Conservation (phyloP, 2,329 filamentous ascomycete species). For the Colletotrichum zoysiae region DNA sequence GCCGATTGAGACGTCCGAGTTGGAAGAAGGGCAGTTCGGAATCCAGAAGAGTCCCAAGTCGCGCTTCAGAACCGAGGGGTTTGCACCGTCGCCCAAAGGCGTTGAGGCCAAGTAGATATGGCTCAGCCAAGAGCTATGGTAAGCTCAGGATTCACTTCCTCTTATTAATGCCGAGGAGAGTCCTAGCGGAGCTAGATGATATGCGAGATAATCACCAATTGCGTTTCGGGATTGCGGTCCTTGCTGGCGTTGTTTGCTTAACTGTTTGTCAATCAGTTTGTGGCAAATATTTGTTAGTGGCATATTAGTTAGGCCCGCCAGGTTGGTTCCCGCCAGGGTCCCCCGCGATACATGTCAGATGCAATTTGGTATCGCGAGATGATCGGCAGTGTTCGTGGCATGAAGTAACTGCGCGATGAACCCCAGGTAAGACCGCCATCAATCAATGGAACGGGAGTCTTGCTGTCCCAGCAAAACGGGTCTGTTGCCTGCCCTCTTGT, state of each 20-base stretch:
- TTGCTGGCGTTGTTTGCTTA: conserved; percentile 17
- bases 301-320: conserved; percentile 7
- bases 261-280: conserved; percentile 16
- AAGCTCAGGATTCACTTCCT: not conserved
- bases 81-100: not conserved
- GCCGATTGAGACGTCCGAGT: conserved; percentile 11
- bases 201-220: not conserved
- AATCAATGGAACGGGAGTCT: not conserved
- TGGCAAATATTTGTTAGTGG: conserved; percentile 8
- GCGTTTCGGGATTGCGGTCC: not conserved
- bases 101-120: not conserved
- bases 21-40: conserved; percentile 4
- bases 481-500: not conserved
- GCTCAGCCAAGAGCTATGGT: not conserved
- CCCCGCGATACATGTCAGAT: conserved; percentile 8
- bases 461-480: not conserved
- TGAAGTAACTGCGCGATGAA: not conserved
- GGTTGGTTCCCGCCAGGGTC: conserved; percentile 7
- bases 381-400: conserved; percentile 1
- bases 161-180: not conserved
- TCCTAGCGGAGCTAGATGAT: not conserved
- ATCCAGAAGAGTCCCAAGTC: not conserved
- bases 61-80: not conserved
- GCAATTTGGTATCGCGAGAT: not conserved
- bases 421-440: conserved; percentile 3